These are phyloP conservation scores for Physcomitrium patens DNA, from an alignment of 225 moss, liverwort and hornwort genomes.

Conservation along the genomic window DNA sequence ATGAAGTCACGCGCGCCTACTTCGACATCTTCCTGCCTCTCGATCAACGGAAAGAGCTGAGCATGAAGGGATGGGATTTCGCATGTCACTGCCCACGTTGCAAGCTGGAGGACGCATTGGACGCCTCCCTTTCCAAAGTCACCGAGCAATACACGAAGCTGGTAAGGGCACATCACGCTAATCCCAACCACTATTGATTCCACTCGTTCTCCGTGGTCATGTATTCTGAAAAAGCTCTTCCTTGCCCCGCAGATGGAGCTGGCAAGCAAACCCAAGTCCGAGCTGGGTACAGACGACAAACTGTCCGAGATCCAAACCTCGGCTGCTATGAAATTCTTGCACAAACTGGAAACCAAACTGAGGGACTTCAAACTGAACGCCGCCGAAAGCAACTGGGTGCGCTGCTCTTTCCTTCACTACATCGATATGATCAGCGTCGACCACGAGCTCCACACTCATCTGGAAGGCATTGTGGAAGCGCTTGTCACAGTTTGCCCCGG, in stretches of 20 bases:
- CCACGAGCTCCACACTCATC: conserved; percentile 51
- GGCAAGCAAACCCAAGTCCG: conserved; percentile 46
- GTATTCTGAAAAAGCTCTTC: no score
- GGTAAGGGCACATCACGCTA: conserved; percentile 32
- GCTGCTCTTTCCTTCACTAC: conserved; percentile 72
- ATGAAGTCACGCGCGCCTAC: conserved; percentile 78
- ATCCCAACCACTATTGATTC: not conserved
- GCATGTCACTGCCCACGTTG: conserved; percentile 78
- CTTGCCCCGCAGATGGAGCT: conserved; percentile 47
- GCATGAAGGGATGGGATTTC: conserved; percentile 78
- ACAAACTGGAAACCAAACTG: conserved; percentile 50
- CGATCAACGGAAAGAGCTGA: conserved; percentile 72
- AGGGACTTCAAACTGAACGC: conserved; percentile 60
- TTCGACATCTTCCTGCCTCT: conserved; percentile 87
- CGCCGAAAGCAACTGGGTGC: conserved; percentile 71
- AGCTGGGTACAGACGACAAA: conserved; percentile 45
- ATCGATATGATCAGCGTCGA: conserved; percentile 69
- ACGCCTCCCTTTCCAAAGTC: conserved; percentile 42
- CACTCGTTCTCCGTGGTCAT: not conserved
- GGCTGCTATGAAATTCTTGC: conserved; percentile 45
- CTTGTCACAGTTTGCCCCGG: conserved; percentile 79
- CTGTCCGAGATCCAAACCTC: conserved; percentile 46
- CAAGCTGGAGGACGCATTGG: conserved; percentile 65
- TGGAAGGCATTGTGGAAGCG: conserved; percentile 62
- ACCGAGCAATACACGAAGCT: conserved; percentile 58